phyloP scores from a whole-genome alignment of 345 rosid genomes.

The Gossypium mustelinum region DNA sequence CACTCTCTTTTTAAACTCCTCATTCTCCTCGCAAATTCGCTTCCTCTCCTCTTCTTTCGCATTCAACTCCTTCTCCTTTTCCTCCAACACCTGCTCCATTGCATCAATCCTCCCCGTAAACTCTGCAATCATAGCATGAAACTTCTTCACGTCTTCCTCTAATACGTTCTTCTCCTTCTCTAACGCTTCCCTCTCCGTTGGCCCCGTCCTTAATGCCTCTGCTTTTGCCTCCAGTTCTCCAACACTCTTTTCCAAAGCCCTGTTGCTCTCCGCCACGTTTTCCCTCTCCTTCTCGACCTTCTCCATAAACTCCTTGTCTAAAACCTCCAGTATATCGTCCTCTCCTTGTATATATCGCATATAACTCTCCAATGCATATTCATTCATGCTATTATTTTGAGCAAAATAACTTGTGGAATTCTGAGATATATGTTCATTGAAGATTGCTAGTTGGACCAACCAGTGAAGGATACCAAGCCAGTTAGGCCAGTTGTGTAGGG shows the following conservation, averaged over 20 bases:
- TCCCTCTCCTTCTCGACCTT: slow-evolving; percentile 61
- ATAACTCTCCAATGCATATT: slow-evolving; percentile 47
- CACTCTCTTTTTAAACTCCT: slow-evolving; percentile 64
- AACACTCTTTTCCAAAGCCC: slow-evolving; percentile 27
- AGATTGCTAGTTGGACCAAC: slow-evolving; percentile 64
- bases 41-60: slow-evolving; percentile 59
- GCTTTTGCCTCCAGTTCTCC: slow-evolving; percentile 42
- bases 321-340: slow-evolving; percentile 51
- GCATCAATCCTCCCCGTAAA: slow-evolving; percentile 34
- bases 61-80: slow-evolving; percentile 49
- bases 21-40: slow-evolving; percentile 57
- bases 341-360: slow-evolving; percentile 49
- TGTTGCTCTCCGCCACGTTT: slow-evolving; percentile 31
- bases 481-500: slow-evolving; percentile 90
- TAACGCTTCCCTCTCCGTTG: slow-evolving; percentile 48
- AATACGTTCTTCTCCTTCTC: slow-evolving; percentile 54
- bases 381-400: slow-evolving; percentile 41
- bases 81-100: slow-evolving; percentile 49
- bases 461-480: slow-evolving; percentile 67
- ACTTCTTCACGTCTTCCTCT: slow-evolving; percentile 71
- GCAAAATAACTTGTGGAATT: slow-evolving; percentile 24
- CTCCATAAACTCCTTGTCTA: slow-evolving; percentile 51
- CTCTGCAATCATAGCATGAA: slow-evolving; percentile 47
- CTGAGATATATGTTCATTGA: slow-evolving; percentile 29
- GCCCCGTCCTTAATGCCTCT: slow-evolving; percentile 49